Conservation (phyloP, 768 basidiomycete genomes). For the Stropharia rugosoannulata region DNA sequence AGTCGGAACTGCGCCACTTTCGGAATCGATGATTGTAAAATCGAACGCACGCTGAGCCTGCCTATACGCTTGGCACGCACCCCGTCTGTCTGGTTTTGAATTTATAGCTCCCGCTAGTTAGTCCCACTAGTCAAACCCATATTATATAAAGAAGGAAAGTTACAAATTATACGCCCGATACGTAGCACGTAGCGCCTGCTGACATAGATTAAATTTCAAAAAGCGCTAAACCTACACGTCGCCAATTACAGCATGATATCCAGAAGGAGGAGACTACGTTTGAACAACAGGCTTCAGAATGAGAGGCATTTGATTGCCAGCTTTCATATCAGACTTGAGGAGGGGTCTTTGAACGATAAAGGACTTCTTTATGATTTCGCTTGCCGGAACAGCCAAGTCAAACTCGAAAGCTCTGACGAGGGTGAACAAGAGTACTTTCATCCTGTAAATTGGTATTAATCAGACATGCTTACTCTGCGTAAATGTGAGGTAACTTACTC, state of each 20-base stretch:
- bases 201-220: constrained; percentile 29
- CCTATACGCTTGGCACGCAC: no score
- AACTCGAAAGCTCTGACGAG: constrained; percentile 43
- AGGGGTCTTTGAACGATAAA: constrained; percentile 44
- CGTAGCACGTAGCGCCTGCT: no score
- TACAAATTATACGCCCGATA: constrained; percentile 35
- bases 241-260: no score
- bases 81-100: no score
- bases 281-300: constrained; percentile 28
- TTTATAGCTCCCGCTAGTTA: no score
- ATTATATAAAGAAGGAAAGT: constrained; percentile 16
- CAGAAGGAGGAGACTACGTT: not conserved
- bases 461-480: not conserved
- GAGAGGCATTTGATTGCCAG: constrained; percentile 46
- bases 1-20: no score
- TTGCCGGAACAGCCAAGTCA: constrained; percentile 42
- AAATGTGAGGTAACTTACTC: constrained; percentile 39
- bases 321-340: constrained; percentile 39
- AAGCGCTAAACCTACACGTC: no score
- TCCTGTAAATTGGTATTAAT: constrained; percentile 13
- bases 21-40: no score
- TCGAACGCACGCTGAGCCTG: no score
- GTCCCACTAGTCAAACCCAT: no score
- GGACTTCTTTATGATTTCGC: constrained; percentile 31
- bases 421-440: constrained; percentile 31